Evolutionary conservation across 2,329 filamentous ascomycete species (phyloP), one percentile per base, ranked within the genome.

Genomic region (Claviceps spartinae): DNA sequence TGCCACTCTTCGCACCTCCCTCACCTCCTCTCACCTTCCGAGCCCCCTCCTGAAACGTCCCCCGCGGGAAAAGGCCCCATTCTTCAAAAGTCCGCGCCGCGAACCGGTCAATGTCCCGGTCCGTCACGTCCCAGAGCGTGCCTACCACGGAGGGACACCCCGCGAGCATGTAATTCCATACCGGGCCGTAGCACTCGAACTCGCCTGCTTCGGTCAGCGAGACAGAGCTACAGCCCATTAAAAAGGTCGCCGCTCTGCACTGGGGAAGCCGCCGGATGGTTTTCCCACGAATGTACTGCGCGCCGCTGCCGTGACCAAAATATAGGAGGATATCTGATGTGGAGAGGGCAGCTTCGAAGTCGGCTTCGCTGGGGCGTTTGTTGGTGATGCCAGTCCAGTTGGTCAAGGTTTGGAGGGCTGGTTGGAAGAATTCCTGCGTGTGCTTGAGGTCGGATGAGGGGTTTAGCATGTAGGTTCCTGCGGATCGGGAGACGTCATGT

Each of bases 101-200:
- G 66, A 95, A 95, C 18, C 90, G 85, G 70, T 98, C 94, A 65
- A 96, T 95, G 66, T 98, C 93, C 61, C 87, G 87, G 65, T 98
- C 93, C 9, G 93, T 98, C 48, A 98, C 93, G 67, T 98, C 93
- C 93, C 93, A 98, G 40, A 98, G 74, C 16, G 90, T 96, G 46
- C 89, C 93, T 2, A 97, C 82, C 9, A 97, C 81, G 0, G 91
- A 89, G 3, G 88, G 89, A 59, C 79, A 82, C 1, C 88, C 91
- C 0, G 89, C 90, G 59, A 91, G 82, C 69, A 98, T 82, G 69
- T 97, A 97, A 60, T 90, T 89, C 70, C 90, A 82, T 24, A 93
- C 86, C 52, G 91, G 88, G 1, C 93, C 91, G 59, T 86, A 85
- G n/a, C 86, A 83, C 66, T 97, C 90, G 61, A 95, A 95, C 56